A percentile compares a stretch with the other conserved stretches of the same genome.
These are phyloP conservation scores for Fusarium avenaceum DNA, from an alignment of 2,329 filamentous ascomycete species.

Conservation along the genomic window DNA sequence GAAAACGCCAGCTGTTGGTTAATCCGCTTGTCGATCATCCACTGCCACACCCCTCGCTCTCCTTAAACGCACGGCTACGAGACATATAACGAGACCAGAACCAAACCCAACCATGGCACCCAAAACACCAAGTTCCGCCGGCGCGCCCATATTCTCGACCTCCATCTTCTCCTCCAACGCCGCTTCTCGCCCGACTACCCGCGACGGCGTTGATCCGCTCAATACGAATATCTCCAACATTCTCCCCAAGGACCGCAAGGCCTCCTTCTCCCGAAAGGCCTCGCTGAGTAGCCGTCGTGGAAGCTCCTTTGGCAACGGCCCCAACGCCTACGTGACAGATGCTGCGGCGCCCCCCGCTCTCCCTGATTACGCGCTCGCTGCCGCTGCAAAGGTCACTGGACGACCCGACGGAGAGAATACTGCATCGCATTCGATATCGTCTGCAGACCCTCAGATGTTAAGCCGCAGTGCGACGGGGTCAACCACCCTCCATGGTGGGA, in stretches of 20 bases:
- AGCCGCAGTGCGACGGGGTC: slow-evolving; percentile 57
- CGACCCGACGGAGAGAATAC: slow-evolving; percentile 35
- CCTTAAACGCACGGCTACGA: slow-evolving; percentile 22
- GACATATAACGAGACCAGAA: neutral
- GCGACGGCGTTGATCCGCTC: slow-evolving; percentile 53
- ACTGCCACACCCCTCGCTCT: slow-evolving; percentile 18
- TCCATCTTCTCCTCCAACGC: slow-evolving; percentile 53
- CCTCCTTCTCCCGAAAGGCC: slow-evolving; percentile 67
- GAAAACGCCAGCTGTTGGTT: slow-evolving; percentile 28
- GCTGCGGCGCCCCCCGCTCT: slow-evolving; percentile 65
- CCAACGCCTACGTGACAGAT: slow-evolving; percentile 59
- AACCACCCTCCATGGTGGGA: slow-evolving; percentile 47
- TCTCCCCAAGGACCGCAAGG: slow-evolving; percentile 63
- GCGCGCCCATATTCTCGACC: slow-evolving; percentile 55
- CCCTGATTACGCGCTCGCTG: slow-evolving; percentile 66
- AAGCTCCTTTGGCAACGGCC: slow-evolving; percentile 56
- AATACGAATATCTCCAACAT: slow-evolving; percentile 47
- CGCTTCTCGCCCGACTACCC: slow-evolving; percentile 54
- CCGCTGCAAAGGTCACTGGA: slow-evolving; percentile 60
- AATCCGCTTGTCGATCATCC: slow-evolving; percentile 28
- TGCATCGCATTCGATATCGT: slow-evolving; percentile 27
- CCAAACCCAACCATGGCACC: slow-evolving; percentile 39
- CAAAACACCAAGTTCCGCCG: slow-evolving; percentile 47
- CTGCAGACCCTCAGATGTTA: slow-evolving; percentile 61
- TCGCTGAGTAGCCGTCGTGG: slow-evolving; percentile 63